Base-by-base conservation (phyloP, 257 asterid species). In the Salvia splendens region DNA sequence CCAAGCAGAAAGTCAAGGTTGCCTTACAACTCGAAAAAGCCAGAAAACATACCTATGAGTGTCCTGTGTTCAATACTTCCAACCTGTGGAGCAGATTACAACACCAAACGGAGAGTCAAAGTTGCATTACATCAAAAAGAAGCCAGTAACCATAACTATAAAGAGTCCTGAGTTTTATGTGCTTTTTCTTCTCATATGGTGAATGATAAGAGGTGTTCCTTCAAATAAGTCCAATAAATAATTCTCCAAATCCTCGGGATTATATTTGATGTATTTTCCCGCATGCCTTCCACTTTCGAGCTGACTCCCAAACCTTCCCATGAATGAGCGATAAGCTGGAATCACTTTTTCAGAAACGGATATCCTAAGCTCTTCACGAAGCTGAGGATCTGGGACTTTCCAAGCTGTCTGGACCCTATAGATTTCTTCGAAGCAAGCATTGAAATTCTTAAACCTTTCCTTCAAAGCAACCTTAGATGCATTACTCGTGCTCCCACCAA, bases 331-430 rank as follows among this genome's bases (percentile, higher is more conserved):
- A 53, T 94, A 94, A 6, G 98, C 99, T 30, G 98, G 99, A 50
- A 94, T 82, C 72, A 94, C 92, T 73, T 91, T 94, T 69, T 91
- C 97, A 0, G 98, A 91, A 45, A 94, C 87, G 61, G 96, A 88
- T 70, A 94, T 88, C 77, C 91, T 81, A 67, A 94, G 99, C 79
- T 94, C 98, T 73, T 94, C 99, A 0, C 99, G 93, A 59, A 94
- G 96, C 78, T 94, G 99, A 56, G 85, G 75, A 80, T 94, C 98
- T 16, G 95, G 96, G 35, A 94, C 96, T 82, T 88, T 91, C 98
- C 99, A 94, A 68, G 93, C 91, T 0, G 97, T 87, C 75, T 94
- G 99, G 45, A 78, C 78, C 82, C 98, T 77, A 61, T 88, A 91
- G 20, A 87, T 78, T 32, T 91, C 99, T 73, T 94, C 99, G 57